A percentile compares a stretch with the other conserved stretches of the same genome.
Conservation (phyloP, 2,329 filamentous ascomycete genomes). For the Fusarium metavorans region DNA sequence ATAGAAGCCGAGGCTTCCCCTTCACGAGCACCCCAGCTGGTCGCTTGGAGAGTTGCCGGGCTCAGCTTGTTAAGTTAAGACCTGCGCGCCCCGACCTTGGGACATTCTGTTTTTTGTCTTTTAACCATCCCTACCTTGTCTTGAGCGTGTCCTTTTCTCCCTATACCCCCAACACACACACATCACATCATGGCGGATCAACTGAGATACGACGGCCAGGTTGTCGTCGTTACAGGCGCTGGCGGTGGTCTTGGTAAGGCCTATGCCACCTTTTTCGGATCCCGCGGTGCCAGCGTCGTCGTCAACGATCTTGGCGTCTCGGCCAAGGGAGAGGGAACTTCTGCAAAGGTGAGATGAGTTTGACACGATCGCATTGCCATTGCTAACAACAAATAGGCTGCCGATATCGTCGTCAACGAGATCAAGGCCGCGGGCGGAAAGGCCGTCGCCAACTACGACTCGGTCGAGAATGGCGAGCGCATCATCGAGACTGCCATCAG, state of each 20-base stretch:
- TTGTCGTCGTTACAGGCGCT: conserved; percentile 84
- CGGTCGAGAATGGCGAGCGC: conserved; percentile 90
- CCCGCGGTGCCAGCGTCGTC: conserved; percentile 91
- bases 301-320: conserved; percentile 96
- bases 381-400: conserved; percentile 65
- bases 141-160: conserved; percentile 24
- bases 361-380: conserved; percentile 32
- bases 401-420: conserved; percentile 85
- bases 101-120: background rate
- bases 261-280: conserved; percentile 91
- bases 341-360: conserved; percentile 75
- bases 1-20: conserved; percentile 48
- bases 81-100: conserved; percentile 18
- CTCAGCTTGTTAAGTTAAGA: conserved; percentile 43
- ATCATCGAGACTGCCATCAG: conserved; percentile 93
- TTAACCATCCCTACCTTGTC: conserved; percentile 11
- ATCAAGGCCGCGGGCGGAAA: conserved; percentile 92
- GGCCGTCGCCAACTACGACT: conserved; percentile 97
- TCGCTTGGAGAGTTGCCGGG: conserved; percentile 35
- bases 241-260: conserved; percentile 84
- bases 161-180: conserved; percentile 36
- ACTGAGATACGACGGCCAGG: conserved; percentile 86
- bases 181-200: conserved; percentile 68
- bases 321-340: conserved; percentile 91
- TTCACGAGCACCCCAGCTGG: conserved; percentile 32